These are phyloP conservation scores for Hygrocybe punicea DNA, from an alignment of 768 basidiomycete species.

Conservation along the genomic window DNA sequence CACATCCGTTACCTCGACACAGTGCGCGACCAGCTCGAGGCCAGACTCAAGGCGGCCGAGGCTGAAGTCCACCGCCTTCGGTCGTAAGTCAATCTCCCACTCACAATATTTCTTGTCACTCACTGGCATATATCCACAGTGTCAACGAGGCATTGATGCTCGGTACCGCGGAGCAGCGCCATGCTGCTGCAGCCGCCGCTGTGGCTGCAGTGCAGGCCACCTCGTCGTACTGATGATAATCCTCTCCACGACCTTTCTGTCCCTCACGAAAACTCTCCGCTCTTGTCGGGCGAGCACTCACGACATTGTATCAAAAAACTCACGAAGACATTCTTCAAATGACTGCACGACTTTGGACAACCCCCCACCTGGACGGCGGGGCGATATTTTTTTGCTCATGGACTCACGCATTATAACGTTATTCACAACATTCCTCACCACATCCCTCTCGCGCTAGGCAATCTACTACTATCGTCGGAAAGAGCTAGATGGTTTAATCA, in stretches of 20 bases:
- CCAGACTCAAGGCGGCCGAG: constrained; percentile 73
- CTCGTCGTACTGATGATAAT: constrained; percentile 45
- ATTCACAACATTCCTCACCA: constrained; percentile 46
- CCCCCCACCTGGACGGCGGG: constrained; percentile 22
- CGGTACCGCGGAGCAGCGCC: constrained; percentile 71
- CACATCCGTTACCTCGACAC: constrained; percentile 87
- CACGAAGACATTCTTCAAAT: constrained; percentile 29
- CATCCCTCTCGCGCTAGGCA: constrained; percentile 26
- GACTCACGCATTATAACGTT: constrained; percentile 45
- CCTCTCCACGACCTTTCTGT: constrained; percentile 16
- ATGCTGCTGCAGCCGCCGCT: constrained; percentile 51
- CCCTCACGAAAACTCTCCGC: constrained; percentile 27
- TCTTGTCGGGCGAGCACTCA: constrained; percentile 12
- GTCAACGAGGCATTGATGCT: constrained; percentile 91
- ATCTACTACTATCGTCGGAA: constrained; percentile 21
- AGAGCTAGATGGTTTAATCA: constrained; percentile 39
- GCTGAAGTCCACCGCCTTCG: constrained; percentile 71
- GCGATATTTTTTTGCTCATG: constrained; percentile 27
- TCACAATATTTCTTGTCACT: background rate
- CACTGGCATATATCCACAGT: constrained; percentile 40
- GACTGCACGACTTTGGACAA: constrained; percentile 37
- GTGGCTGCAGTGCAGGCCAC: constrained; percentile 47
- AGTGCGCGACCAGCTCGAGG: constrained; percentile 70
- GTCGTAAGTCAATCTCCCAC: background rate
- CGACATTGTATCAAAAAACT: constrained; percentile 27